Evolutionary conservation across 1,284 basidiomycete genomes (phyloP).

Genomic region (Ganoderma sinense): DNA sequence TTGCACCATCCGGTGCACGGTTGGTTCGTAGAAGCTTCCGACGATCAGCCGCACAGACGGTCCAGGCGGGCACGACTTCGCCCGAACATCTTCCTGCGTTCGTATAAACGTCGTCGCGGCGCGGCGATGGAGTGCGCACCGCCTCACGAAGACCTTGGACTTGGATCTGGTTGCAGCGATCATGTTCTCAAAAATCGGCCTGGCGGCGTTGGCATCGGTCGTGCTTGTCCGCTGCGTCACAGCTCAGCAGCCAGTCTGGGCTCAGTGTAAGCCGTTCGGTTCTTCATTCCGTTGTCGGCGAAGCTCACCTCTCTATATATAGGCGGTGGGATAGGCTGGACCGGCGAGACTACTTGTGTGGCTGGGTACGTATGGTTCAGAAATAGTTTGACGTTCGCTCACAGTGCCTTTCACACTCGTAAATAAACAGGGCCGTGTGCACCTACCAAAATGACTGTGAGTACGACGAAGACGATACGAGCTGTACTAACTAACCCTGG

Average conservation of each 20-base stretch:
- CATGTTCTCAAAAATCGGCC: conserved; percentile 27
- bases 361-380: conserved; percentile 44
- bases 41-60: not conserved
- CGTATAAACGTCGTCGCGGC: conserved; percentile 8
- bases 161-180: too few relatives aligned
- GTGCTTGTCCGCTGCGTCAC: conserved; percentile 24
- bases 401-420: not conserved
- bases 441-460: conserved; percentile 48
- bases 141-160: not conserved
- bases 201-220: conserved; percentile 25
- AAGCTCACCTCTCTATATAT: not conserved
- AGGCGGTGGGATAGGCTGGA: conserved; percentile 52
- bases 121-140: not conserved
- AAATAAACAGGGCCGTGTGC: conserved; percentile 41
- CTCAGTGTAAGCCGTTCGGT: conserved; percentile 31
- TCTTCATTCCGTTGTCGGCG: not conserved
- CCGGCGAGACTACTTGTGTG: conserved; percentile 48
- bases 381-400: not conserved
- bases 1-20: not conserved
- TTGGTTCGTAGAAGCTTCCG: not conserved
- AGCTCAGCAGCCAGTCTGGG: conserved; percentile 36
- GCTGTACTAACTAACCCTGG: conserved; percentile 29
- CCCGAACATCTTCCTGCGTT: conserved; percentile 21
- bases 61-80: not conserved
- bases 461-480: conserved; percentile 17